A percentile compares a stretch with the other conserved stretches of the same genome.
Conservation (phyloP, 2,329 filamentous ascomycete genomes). For the Cercospora sojina region DNA sequence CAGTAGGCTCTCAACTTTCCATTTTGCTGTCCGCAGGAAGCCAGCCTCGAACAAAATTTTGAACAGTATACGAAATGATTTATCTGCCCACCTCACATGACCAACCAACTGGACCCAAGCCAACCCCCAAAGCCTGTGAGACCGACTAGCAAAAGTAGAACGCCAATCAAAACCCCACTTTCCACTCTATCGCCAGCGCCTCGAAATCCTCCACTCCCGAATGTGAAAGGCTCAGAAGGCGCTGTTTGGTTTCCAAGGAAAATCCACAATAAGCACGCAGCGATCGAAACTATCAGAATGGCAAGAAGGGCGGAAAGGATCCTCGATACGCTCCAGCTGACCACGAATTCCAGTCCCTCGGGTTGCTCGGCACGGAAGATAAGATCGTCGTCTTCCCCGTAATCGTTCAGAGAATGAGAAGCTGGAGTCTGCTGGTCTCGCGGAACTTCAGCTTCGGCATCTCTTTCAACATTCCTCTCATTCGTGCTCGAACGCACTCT, state of each 20-base stretch:
- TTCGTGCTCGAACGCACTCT: neutral
- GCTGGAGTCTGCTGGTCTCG: neutral
- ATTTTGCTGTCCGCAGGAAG: too few species aligned
- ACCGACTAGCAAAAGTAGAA: conserved; percentile 39
- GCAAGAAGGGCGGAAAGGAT: conserved; percentile 34
- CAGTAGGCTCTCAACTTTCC: too few species aligned
- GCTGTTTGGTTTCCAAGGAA: conserved; percentile 36
- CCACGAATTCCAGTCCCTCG: conserved; percentile 41
- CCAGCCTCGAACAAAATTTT: too few species aligned
- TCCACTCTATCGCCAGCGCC: conserved; percentile 39
- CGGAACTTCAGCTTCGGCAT: neutral
- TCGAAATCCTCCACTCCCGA: conserved; percentile 29
- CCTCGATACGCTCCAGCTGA: conserved; percentile 36
- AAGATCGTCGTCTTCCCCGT: conserved; percentile 8
- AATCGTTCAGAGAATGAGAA: neutral
- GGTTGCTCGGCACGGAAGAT: conserved; percentile 27
- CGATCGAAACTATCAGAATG: conserved; percentile 34
- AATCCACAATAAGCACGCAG: conserved; percentile 39
- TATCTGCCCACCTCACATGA: conserved; percentile 30
- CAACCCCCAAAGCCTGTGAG: conserved; percentile 38
- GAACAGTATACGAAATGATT: neutral
- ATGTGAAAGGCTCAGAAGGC: conserved; percentile 14
- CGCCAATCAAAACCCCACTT: conserved; percentile 37
- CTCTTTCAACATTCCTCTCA: conserved; percentile 9
- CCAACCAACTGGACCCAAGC: conserved; percentile 42